Conservation (phyloP, 192 early-diverging fungal genomes). For the Backusella tuberculispora region DNA sequence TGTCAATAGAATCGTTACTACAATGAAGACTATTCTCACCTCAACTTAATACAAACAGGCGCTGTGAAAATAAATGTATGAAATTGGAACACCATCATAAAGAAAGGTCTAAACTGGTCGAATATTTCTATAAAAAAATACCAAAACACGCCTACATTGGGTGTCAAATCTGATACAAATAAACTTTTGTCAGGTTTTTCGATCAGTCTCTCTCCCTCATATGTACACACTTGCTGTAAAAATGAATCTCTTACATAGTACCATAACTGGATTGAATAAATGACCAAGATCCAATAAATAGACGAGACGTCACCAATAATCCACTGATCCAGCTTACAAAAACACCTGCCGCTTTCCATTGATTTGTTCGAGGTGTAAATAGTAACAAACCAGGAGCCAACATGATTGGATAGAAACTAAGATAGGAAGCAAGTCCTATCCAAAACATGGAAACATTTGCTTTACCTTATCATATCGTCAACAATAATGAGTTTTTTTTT, state of each 20-base stretch:
- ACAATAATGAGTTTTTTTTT: not conserved
- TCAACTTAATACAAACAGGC: constrained; percentile 80
- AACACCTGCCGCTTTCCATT: constrained; percentile 2
- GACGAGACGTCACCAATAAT: constrained; percentile 61
- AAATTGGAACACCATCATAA: constrained; percentile 92
- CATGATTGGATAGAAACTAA: constrained; percentile 88
- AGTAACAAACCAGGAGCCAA: constrained; percentile 65
- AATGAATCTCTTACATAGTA: constrained; percentile 59
- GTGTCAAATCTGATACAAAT: constrained; percentile 82
- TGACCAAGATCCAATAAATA: constrained; percentile 68
- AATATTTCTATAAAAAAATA: constrained; percentile 99
- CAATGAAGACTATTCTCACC: constrained; percentile 46
- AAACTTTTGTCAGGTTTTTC: not conserved
- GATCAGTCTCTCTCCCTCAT: not conserved
- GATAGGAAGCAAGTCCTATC: constrained; percentile 80
- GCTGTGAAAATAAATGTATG: constrained; percentile 88
- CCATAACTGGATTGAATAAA: constrained; percentile 73
- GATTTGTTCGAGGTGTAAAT: not conserved
- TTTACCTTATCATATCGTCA: constrained; percentile 18
- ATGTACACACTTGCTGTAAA: not conserved
- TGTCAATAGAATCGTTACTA: not conserved
- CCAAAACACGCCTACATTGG: constrained; percentile 97
- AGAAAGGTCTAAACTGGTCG: constrained; percentile 96
- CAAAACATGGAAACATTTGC: constrained; percentile 64
- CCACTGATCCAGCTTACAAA: constrained; percentile 41